A percentile compares a stretch with the other conserved stretches of the same genome.
phyloP scores from a whole-genome alignment of 495 filamentous ascomycete species.

The Bacidia rubella region DNA sequence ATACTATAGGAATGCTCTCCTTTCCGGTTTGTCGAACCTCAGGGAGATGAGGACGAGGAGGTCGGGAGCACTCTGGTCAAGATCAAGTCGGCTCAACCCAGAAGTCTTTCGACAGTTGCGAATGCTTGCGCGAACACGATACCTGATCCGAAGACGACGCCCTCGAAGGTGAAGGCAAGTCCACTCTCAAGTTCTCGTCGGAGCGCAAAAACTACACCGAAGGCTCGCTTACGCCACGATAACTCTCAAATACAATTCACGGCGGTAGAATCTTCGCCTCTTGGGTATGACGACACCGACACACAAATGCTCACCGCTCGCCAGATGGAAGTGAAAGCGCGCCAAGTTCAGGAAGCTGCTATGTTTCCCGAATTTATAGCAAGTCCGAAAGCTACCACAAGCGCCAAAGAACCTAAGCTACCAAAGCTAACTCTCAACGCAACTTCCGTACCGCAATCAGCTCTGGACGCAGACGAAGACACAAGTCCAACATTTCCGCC shows the following conservation, averaged over 20 bases:
- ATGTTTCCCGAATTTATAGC: slow-evolving; percentile 61
- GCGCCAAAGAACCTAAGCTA: slow-evolving; percentile 23
- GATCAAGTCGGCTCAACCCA: neutral
- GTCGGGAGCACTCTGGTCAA: neutral
- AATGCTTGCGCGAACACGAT: neutral
- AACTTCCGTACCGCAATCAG: slow-evolving; percentile 19
- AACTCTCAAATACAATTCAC: slow-evolving; percentile 70
- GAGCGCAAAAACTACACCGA: slow-evolving; percentile 18
- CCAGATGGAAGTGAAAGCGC: slow-evolving; percentile 56
- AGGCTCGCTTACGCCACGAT: slow-evolving; percentile 46
- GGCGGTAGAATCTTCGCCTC: slow-evolving; percentile 39
- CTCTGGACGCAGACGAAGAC: slow-evolving; percentile 21
- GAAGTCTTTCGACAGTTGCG: neutral
- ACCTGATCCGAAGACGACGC: neutral
- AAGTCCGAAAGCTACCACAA: slow-evolving; percentile 32
- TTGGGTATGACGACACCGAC: slow-evolving; percentile 31
- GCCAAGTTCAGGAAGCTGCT: slow-evolving; percentile 45
- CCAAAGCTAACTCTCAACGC: slow-evolving; percentile 27
- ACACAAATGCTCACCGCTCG: slow-evolving; percentile 60
- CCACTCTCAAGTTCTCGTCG: slow-evolving; percentile 4
- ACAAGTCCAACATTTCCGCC: slow-evolving; percentile 37
- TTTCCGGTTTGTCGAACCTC: slow-evolving; percentile 37
- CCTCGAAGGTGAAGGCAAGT: neutral
- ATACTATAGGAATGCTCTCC: slow-evolving; percentile 18
- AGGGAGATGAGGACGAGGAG: slow-evolving; percentile 26